Conservation (phyloP, 2,329 filamentous ascomycete genomes). For the Leptodontidium sp. region DNA sequence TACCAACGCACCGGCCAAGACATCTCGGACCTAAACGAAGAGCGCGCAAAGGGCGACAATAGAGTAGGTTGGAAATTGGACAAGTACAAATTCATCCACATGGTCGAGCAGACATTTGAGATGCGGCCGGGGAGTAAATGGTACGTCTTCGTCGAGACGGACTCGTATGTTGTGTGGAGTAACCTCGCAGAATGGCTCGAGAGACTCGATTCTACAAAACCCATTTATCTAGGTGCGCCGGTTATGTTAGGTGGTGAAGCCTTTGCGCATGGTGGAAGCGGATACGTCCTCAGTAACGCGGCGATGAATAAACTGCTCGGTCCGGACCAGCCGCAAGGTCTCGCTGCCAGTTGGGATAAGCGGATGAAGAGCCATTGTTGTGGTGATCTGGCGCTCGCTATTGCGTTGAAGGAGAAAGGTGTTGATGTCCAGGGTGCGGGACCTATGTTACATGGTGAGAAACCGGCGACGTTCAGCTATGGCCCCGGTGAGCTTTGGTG, state of each 20-base stretch:
- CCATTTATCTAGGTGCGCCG: constrained; percentile 57
- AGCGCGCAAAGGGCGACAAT: constrained; percentile 23
- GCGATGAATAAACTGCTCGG: constrained; percentile 57
- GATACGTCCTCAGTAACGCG: constrained; percentile 60
- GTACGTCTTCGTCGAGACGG: constrained; percentile 67
- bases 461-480: constrained; percentile 55
- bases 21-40: constrained; percentile 49
- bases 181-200: constrained; percentile 59
- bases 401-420: constrained; percentile 57
- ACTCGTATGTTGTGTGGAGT: constrained; percentile 64
- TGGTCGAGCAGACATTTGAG: constrained; percentile 61
- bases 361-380: constrained; percentile 55
- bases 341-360: constrained; percentile 58
- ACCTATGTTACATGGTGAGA: constrained; percentile 64
- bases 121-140: constrained; percentile 62
- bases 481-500: constrained; percentile 57
- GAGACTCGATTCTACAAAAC: constrained; percentile 52
- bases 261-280: constrained; percentile 66
- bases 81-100: constrained; percentile 70
- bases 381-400: constrained; percentile 59
- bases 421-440: constrained; percentile 54
- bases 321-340: constrained; percentile 49
- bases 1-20: constrained; percentile 56
- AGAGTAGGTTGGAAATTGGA: constrained; percentile 62
- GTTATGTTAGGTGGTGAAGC: constrained; percentile 52